Conservation (phyloP, 306 rosid genomes). For the Lathyrus oleraceus region DNA sequence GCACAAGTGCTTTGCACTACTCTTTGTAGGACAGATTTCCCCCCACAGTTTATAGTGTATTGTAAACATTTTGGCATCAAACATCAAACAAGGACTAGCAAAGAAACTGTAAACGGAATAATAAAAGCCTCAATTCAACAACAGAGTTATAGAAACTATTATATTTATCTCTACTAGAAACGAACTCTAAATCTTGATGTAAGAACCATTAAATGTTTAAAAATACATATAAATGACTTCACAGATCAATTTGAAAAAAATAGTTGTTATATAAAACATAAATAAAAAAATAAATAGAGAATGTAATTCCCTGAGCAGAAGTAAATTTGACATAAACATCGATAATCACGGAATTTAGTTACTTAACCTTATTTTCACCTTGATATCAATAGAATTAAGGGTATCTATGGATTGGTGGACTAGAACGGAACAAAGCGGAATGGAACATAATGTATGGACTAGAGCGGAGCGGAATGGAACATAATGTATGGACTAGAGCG, state of each 20-base stretch:
- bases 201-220: background rate
- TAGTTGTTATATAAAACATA: background rate
- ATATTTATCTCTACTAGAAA: too few species aligned
- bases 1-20: background rate
- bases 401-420: too few species aligned
- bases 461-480: too few species aligned
- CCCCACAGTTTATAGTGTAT: background rate
- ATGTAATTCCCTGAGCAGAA: slow-evolving; percentile 13
- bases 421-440: too few species aligned
- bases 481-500: too few species aligned
- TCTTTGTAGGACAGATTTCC: slow-evolving; percentile 12
- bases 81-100: slow-evolving; percentile 14
- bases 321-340: slow-evolving; percentile 5
- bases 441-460: too few species aligned
- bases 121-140: background rate
- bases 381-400: background rate
- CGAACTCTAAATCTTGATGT: background rate
- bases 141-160: slow-evolving; percentile 4
- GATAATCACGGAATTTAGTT: background rate
- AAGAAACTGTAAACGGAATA: background rate
- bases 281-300: background rate
- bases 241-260: slow-evolving; percentile 5
- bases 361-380: background rate
- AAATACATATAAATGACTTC: background rate
- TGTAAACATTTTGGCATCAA: background rate